Evolutionary conservation across 2,329 filamentous ascomycete genomes (phyloP), one percentile per base, ranked within the genome.

Genomic region (Ceratocystis colombiana): DNA sequence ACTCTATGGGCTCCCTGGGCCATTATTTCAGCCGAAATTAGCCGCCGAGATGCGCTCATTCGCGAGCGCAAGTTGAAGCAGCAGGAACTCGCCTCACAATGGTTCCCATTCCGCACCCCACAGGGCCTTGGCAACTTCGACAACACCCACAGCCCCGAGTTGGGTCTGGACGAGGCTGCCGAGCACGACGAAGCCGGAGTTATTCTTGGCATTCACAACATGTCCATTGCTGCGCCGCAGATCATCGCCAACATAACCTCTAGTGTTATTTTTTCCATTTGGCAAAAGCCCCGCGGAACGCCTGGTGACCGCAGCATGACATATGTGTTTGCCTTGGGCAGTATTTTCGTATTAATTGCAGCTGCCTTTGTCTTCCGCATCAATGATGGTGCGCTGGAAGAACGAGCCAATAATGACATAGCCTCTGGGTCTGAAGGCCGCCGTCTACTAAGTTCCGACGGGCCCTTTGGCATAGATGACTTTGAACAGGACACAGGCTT

Each of bases 1-100:
- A 91, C 91, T 1, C 84, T 95, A 30, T 97, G 93, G 93, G 93
- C 92, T 0, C 93, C 93, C 0, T 97, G 93, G 78, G 92, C 93
- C 48, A 88, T 97, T 71, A 96, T 97, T 73, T 91, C 90, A 59
- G 90, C 90, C 4, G 93, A 97, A 75, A 92, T 97, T 69, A 89
- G 88, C 68, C 88, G 87, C 68, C 86, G 90, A 5, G 89, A 96
- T 73, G 85, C 87, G 50, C 69, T 76, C 20, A 73, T 79, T 28
- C 79, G 81, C 25, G 75, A 77, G 2, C 72, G 71, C 64, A 75
- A 73, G 69, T 70, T 72, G 7, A 72, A 72, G 50, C 62, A 70
- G 62, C 68, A 70, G 67, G 69, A 61, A 37, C 22, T 68, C 22
- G 66, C 64, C 7, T 62, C 41, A 41, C 66, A 64, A 25, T 68